phyloP scores from a whole-genome alignment of 164 flowering plant genomes.

The Vitis rupestris region DNA sequence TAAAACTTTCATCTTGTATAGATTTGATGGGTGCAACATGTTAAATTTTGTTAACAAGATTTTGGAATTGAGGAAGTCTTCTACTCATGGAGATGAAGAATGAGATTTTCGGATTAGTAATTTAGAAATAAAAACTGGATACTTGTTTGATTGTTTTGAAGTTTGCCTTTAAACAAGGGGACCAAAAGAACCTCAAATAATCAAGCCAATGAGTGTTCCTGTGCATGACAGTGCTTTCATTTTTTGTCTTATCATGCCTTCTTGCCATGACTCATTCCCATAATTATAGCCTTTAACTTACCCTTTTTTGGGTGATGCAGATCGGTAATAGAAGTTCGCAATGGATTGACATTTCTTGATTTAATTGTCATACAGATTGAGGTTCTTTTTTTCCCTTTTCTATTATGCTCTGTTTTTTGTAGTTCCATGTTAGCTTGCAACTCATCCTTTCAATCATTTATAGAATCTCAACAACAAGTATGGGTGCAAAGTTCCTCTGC shows the following conservation, averaged over 20 bases:
- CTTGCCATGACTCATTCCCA: not conserved
- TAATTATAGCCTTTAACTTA: not conserved
- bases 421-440: constrained; percentile 2
- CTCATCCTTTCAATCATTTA: constrained; percentile 16
- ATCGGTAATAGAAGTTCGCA: constrained; percentile 96
- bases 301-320: constrained; percentile 32
- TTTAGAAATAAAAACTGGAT: no score
- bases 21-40: no score
- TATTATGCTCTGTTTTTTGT: not conserved
- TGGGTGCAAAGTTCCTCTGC: constrained; percentile 91
- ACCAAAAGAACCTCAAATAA: no score
- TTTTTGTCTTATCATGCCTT: not conserved
- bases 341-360: constrained; percentile 95
- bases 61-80: no score
- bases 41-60: no score
- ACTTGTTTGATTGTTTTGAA: no score
- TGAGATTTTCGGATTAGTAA: no score
- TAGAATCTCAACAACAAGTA: constrained; percentile 82
- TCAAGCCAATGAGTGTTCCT: no score
- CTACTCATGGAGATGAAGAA: no score
- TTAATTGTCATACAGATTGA: constrained; percentile 93
- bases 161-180: no score
- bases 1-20: no score
- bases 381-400: constrained; percentile 35
- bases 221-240: not conserved